Base-by-base conservation (phyloP, 2,329 filamentous ascomycete species). In the Tolypocladium nubicola region DNA sequence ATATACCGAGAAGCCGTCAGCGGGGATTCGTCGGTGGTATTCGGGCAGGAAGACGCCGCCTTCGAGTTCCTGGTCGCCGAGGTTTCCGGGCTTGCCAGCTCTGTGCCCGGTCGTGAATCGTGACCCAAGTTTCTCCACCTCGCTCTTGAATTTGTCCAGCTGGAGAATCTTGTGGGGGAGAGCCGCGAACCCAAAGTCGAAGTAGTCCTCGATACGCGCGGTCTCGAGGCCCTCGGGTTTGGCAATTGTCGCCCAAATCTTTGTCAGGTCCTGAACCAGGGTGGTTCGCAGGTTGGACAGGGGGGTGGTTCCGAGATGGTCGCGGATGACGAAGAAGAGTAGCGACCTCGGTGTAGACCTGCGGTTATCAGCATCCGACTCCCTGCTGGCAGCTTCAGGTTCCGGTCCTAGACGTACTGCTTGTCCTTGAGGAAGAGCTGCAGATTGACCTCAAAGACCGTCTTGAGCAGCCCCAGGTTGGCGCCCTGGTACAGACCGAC, bases 381-480 rank as follows among this genome's bases (percentile, higher is more conserved):
- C 16, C 14, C n/a, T 11, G 19, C 11, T 14, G 8, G 13, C 7
- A 26, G n/a, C 6, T 54, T 47, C 14, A 13, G 30, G 30, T 3
- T 21, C 19, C 47, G n/a, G 21, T 35, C 3, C 33, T 11, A 19
- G 38, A 77, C 85, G 67, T 81, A 93, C 88, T 90, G 90, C 72
- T 87, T 91, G 71, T 97, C 92, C 77, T 97, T 97, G 65, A 97
- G 79, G 74, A 99, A 99, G 35, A 99, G 79, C 74, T 97, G 93
- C 70, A 99, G 73, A 70, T 99, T 99, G 72, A 99, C 94, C 76
- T 99, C 94, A 66, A 99, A 99, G 4, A 99, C 94, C 0, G 95
- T 99, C 81, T 99, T 99, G 67, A 99, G 79, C 66, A 99, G 75
- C 10, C 94, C 94, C 94, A 99, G 99, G 73, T 99, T 99, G 66